Percentiles rank a stretch among this genome's conserved stretches.
Conservation (phyloP, 345 rosid genomes). For the Carallia brachiata region DNA sequence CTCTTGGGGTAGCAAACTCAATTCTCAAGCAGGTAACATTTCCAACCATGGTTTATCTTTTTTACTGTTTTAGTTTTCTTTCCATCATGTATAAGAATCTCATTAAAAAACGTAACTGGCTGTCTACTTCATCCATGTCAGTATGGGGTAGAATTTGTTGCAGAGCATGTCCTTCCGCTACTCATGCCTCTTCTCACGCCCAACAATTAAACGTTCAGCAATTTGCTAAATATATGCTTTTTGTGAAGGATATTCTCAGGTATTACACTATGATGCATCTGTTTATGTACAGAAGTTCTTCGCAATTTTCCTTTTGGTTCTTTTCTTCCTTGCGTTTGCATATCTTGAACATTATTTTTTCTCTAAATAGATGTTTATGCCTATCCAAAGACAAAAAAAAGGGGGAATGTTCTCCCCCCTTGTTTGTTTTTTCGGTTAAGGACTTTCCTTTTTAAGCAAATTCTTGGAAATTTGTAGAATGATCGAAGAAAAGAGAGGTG, state of each 20-base stretch:
- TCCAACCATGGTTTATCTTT: conserved; percentile 3
- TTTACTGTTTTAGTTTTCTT: background rate
- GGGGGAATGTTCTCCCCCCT: background rate
- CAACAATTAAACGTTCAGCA: conserved; percentile 91
- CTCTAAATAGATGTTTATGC: no score
- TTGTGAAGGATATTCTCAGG: conserved; percentile 92
- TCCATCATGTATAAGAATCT: background rate
- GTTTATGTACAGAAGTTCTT: background rate
- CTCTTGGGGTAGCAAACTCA: conserved; percentile 89
- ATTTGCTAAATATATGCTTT: conserved; percentile 90
- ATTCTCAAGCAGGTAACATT: conserved; percentile 72
- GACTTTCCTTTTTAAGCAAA: background rate
- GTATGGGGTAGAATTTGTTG: conserved; percentile 88
- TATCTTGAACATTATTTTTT: background rate
- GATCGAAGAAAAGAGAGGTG: conserved; percentile 89
- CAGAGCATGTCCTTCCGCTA: conserved; percentile 85
- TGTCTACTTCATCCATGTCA: conserved; percentile 25
- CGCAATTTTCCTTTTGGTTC: background rate
- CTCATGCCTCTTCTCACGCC: conserved; percentile 83
- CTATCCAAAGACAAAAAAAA: no score
- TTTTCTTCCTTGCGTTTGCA: background rate
- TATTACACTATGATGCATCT: conserved; percentile 21
- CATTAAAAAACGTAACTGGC: conserved; percentile 5
- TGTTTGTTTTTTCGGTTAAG: no score
- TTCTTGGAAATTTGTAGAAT: conserved; percentile 40